Evolutionary conservation across 1,139 yeast genomes (phyloP), one percentile per base, ranked within the genome.

Genomic region (Debaryomyces sp.): DNA sequence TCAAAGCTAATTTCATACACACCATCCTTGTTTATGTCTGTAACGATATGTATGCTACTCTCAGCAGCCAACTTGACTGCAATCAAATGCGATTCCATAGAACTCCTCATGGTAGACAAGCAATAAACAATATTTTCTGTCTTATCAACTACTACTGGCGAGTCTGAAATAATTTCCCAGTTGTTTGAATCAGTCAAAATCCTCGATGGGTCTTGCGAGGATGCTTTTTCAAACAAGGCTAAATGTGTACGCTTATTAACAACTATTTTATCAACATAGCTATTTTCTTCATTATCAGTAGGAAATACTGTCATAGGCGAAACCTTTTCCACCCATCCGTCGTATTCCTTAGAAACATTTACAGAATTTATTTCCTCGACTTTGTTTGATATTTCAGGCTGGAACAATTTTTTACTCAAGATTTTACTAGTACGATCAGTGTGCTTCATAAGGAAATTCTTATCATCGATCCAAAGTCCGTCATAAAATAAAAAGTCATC

Each of bases 221-320:
- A 66, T 1, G 82, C 71, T 3, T 77, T 70, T 6, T 82, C 73
- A 59, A 84, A 92, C 53, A 81, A 78, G 1, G 85, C 96, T 41
- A 94, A 66, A 58, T 89, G 96, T 48, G 81, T 82, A 58, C 87
- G 85, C 48, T 84, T 78, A 45, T 63, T 49, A 27, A 77, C 77
- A n/a, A 85, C 84, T 9, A 87, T 73, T 4, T 84, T 78, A 61
- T 94, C 98, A 46, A 94, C 72, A 61, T 89, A 94, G 0, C 92
- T 88, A 43, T 73, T 73, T 0, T 67, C 68, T 72, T 52, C 78
- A 2, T 49, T 52, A 62, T 61, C 60, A 5, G 63, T 58, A 4
- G 65, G 58, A 10, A 74, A 58, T 8, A 62, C 49, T 0, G 71
- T 62, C 15, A 76, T 54, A 6, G 76, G 73, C n/a, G 66, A 58